Evolutionary conservation across 2,329 filamentous ascomycete species (phyloP), one percentile per base, ranked within the genome.

Genomic region (Waltergamsia citrina): DNA sequence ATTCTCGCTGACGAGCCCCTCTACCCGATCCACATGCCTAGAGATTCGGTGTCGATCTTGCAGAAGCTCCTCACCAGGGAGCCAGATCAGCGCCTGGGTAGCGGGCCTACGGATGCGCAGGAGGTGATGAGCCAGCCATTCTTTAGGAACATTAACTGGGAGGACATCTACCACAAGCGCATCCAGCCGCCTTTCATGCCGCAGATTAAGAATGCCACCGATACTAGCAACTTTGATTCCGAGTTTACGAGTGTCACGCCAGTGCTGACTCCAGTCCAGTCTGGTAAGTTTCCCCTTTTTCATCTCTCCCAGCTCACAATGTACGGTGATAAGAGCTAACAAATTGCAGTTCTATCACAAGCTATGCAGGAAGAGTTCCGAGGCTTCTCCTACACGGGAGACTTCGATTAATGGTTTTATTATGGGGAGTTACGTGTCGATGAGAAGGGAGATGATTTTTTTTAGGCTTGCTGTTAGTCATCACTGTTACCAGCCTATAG

Each of bases 361-460:
- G 86, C 87, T 28, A 96, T 96, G 88, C 92, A 98, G 65, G 92
- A 98, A 66, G 88, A 98, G 59, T 98, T 98, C 81, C 79, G 92
- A 39, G 92, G 92, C 45, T 98, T 98, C 68, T 96, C 90, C 18
- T 98, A 98, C 63, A 92, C 85, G 34, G 85, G 85, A 40, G 87
- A 94, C 59, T 93, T 93, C 62, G 81, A 82, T 41, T 88, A 66
- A 56, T 43, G 26, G 8, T n/a, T n/a, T n/a, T n/a, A n/a, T n/a
- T n/a, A n/a, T n/a, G n/a, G n/a, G n/a, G n/a, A n/a, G n/a, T n/a
- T n/a, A n/a, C n/a, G n/a, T n/a, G n/a, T n/a, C n/a, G n/a, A n/a
- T n/a, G n/a, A n/a, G n/a, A n/a, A n/a, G 10, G 9, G n/a, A 16
- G 32, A 14, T 26, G 11, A 23, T 23, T 24, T 36, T 35, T 43